These are phyloP conservation scores for Aspergillus cristatus DNA, from an alignment of 495 filamentous ascomycete genomes.

Conservation along the genomic window DNA sequence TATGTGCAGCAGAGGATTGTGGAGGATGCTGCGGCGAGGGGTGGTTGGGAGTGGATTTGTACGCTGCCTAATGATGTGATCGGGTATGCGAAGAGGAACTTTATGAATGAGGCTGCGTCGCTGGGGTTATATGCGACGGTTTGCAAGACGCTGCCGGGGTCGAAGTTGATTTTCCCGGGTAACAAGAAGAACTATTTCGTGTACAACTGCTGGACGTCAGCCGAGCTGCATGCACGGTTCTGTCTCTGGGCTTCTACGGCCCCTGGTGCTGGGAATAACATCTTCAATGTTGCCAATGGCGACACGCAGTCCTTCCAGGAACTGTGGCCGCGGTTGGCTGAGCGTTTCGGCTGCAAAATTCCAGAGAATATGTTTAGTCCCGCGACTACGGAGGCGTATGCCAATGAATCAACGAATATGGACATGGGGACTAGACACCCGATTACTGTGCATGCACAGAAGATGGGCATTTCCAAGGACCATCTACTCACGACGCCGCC, in stretches of 20 bases:
- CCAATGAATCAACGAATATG: constrained; percentile 10
- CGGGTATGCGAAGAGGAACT: constrained; percentile 36
- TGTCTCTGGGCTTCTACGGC: constrained; percentile 42
- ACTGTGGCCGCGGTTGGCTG: constrained; percentile 45
- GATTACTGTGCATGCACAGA: constrained; percentile 26
- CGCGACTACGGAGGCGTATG: constrained; percentile 5
- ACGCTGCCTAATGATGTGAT: constrained; percentile 49
- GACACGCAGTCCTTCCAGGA: constrained; percentile 46
- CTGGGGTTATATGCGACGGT: constrained; percentile 44
- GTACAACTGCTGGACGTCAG: constrained; percentile 43
- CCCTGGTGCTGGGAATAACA: constrained; percentile 36
- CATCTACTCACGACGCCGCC: constrained; percentile 10
- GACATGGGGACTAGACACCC: constrained; percentile 30
- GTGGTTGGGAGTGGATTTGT: constrained; percentile 33
- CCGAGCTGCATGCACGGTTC: constrained; percentile 43
- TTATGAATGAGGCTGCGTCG: constrained; percentile 46
- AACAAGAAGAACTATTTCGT: constrained; percentile 36
- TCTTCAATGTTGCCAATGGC: constrained; percentile 49
- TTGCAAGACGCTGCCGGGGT: constrained; percentile 35
- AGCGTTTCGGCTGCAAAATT: constrained; percentile 35
- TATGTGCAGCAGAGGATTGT: constrained; percentile 37
- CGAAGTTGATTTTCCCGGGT: constrained; percentile 39
- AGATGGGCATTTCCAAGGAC: constrained; percentile 29
- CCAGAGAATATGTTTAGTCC: constrained; percentile 36
- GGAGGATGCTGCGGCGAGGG: constrained; percentile 16